Percentiles rank a stretch among this genome's conserved stretches.
Conservation (phyloP, 352 stramenopile genomes). For the Globisporangium spinosum region DNA sequence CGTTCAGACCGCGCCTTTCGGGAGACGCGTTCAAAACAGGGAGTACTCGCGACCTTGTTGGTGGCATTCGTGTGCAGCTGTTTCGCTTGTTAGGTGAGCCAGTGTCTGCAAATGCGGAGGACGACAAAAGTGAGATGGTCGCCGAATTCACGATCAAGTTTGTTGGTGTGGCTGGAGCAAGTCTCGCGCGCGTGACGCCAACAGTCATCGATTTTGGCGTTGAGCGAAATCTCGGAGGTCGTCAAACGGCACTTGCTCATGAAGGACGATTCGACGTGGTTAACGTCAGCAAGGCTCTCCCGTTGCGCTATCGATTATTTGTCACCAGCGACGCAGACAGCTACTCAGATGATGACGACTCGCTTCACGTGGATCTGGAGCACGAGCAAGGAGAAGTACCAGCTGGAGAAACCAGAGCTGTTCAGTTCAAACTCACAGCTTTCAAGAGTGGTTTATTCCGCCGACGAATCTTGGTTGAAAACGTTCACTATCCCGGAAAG, state of each 20-base stretch:
- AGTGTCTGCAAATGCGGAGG: slow-evolving; percentile 18
- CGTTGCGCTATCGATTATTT: slow-evolving; percentile 71
- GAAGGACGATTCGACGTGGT: slow-evolving; percentile 73
- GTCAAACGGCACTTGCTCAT: slow-evolving; percentile 44
- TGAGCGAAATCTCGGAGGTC: slow-evolving; percentile 51
- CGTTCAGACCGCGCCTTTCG: slow-evolving; percentile 75
- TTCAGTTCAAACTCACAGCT: slow-evolving; percentile 65
- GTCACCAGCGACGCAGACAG: slow-evolving; percentile 52
- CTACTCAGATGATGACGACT: slow-evolving; percentile 80
- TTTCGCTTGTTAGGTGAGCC: slow-evolving; percentile 34
- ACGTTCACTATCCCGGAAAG: slow-evolving; percentile 78
- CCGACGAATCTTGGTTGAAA: slow-evolving; percentile 79
- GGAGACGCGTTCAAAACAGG: slow-evolving; percentile 80
- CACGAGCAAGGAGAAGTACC: slow-evolving; percentile 72
- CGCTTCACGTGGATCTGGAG: slow-evolving; percentile 60
- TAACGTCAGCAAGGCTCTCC: slow-evolving; percentile 80
- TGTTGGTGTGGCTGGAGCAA: slow-evolving; percentile 76
- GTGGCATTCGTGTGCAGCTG: slow-evolving; percentile 84
- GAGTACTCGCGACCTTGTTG: slow-evolving; percentile 71
- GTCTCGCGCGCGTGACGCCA: slow-evolving; percentile 66
- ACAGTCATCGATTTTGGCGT: slow-evolving; percentile 74
- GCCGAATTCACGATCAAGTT: slow-evolving; percentile 89
- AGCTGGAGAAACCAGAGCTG: slow-evolving; percentile 43
- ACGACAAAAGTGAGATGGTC: slow-evolving; percentile 70
- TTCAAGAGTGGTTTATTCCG: slow-evolving; percentile 76